Evolutionary conservation across 441 rosid species (phyloP).

Genomic region (Euphorbia schlechtendalii): DNA sequence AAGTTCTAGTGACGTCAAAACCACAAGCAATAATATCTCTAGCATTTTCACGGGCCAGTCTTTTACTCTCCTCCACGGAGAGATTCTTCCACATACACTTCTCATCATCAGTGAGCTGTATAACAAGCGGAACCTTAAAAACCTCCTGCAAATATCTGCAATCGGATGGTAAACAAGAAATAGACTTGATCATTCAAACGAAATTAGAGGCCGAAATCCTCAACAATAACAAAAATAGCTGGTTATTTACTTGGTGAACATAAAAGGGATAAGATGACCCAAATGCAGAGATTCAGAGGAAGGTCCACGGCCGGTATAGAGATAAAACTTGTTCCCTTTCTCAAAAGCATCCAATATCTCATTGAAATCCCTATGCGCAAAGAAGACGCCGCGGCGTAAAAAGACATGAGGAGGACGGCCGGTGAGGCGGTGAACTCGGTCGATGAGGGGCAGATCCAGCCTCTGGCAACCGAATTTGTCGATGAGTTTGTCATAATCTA

Average conservation of each 20-base stretch:
- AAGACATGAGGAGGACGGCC: slow-evolving; percentile 66
- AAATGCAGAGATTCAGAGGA: slow-evolving; percentile 87
- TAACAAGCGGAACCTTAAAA: slow-evolving; percentile 83
- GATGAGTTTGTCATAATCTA: slow-evolving; percentile 85
- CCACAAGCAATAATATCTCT: slow-evolving; percentile 95
- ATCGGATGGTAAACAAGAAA: not conserved
- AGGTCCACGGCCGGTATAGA: slow-evolving; percentile 95
- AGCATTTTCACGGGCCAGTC: slow-evolving; percentile 91
- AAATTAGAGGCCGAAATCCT: not conserved
- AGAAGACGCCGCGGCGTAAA: slow-evolving; percentile 90
- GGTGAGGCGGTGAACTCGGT: slow-evolving; percentile 69
- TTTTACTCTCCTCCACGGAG: slow-evolving; percentile 71
- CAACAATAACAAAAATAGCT: not conserved
- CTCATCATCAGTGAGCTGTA: slow-evolving; percentile 95
- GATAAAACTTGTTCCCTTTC: slow-evolving; percentile 73
- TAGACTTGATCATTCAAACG: not conserved
- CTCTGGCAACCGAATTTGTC: slow-evolving; percentile 86
- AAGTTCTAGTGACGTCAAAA: slow-evolving; percentile 69
- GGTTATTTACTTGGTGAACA: slow-evolving; percentile 73
- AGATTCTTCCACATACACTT: slow-evolving; percentile 88
- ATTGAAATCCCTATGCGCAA: slow-evolving; percentile 82
- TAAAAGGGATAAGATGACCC: slow-evolving; percentile 87
- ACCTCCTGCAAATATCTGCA: slow-evolving; percentile 83
- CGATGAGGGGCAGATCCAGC: slow-evolving; percentile 47
- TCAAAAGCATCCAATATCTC: slow-evolving; percentile 75